These are phyloP conservation scores for Plasmodium fragile DNA, from an alignment of 169 alveolate genomes.

Conservation along the genomic window DNA sequence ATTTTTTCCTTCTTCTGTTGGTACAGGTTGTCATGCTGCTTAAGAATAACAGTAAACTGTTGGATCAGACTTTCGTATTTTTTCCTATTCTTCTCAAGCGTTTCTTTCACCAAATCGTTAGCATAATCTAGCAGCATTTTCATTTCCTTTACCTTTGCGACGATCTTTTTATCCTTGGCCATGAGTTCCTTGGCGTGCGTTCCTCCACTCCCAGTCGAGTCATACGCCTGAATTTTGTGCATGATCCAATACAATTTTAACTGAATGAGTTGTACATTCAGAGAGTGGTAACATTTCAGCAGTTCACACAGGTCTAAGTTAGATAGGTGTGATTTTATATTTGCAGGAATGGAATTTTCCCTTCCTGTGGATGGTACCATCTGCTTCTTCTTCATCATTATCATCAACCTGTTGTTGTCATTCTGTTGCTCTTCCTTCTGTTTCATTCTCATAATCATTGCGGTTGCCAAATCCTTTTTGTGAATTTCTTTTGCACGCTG, in stretches of 20 bases:
- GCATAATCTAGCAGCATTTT: conserved; percentile 14
- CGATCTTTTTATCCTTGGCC: conserved; percentile 20
- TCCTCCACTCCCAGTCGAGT: neutral
- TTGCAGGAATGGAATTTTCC: neutral
- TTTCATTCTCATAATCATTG: neutral
- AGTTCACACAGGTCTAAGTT: conserved; percentile 36
- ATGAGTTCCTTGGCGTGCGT: neutral
- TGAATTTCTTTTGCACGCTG: neutral
- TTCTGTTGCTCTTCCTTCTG: neutral
- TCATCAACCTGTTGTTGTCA: neutral
- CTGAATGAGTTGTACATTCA: conserved; percentile 51
- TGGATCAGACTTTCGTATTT: conserved; percentile 27
- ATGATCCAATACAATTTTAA: conserved; percentile 24
- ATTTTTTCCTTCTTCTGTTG: conserved; percentile 54
- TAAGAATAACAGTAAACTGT: conserved; percentile 47
- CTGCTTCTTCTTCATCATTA: no score
- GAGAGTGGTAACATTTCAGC: conserved; percentile 37
- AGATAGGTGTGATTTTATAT: neutral
- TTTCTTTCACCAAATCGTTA: conserved; percentile 15
- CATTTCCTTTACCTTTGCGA: conserved; percentile 28
- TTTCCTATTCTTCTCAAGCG: neutral
- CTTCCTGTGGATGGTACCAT: neutral
- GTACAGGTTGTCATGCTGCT: conserved; percentile 57
- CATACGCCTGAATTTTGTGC: conserved; percentile 19
- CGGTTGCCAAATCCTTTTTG: neutral